Conservation (phyloP, 2,329 filamentous ascomycete genomes). For the Talaromyces pinophilus region DNA sequence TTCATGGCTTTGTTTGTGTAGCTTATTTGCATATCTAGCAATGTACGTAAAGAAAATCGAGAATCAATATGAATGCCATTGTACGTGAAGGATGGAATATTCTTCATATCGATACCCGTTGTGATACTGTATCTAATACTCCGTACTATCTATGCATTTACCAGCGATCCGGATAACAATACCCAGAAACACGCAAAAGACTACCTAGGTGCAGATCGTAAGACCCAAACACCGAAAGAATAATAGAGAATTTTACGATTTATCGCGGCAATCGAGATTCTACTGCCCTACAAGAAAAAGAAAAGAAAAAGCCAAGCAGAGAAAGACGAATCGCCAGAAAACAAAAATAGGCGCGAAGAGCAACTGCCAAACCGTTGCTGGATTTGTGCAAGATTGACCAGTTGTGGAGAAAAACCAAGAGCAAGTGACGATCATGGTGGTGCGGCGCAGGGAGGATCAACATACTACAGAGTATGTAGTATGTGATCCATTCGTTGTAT, state of each 20-base stretch:
- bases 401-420: conserved; percentile 14
- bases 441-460: conserved; percentile 13
- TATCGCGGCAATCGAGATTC: not conserved
- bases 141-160: not conserved
- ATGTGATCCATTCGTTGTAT: conserved; percentile 1
- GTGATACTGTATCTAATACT: not conserved
- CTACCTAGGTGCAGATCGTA: not conserved
- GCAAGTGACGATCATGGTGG: conserved; percentile 4
- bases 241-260: not conserved
- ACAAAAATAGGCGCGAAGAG: not conserved
- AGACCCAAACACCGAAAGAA: not conserved
- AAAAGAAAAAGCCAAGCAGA: not conserved
- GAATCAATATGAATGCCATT: not conserved
- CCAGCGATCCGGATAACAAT: not conserved
- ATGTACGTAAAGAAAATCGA: not conserved
- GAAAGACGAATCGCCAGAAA: not conserved
- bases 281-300: not conserved
- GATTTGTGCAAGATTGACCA: conserved; percentile 4
- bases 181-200: not conserved
- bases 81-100: not conserved
- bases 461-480: not conserved
- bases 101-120: not conserved
- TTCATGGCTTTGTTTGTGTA: conserved; percentile 3
- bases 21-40: not conserved
- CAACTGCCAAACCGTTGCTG: not conserved